phyloP scores from a whole-genome alignment of 2,329 filamentous ascomycete genomes.

The Ophiocordyceps camponoti-leonardi region DNA sequence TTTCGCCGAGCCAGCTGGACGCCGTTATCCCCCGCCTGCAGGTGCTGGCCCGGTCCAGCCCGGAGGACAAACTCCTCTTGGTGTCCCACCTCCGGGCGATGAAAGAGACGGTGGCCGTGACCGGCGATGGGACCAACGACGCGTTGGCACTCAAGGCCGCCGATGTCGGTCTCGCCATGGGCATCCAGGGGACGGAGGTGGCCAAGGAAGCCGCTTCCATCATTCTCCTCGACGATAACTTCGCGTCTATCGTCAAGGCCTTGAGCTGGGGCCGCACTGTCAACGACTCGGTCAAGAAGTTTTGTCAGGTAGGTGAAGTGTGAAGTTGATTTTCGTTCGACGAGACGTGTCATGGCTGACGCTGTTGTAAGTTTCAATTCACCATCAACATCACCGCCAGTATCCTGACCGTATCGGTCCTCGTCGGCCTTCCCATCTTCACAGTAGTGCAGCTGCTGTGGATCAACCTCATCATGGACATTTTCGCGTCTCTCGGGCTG shows the following conservation, averaged over 20 bases:
- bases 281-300: slow-evolving; percentile 47
- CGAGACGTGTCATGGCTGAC: neutral
- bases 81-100: slow-evolving; percentile 47
- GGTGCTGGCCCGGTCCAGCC: slow-evolving; percentile 51
- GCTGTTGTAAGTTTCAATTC: slow-evolving; percentile 31
- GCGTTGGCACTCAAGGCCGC: slow-evolving; percentile 48
- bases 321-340: neutral
- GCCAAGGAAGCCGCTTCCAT: slow-evolving; percentile 50
- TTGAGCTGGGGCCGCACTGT: slow-evolving; percentile 45
- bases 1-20: slow-evolving; percentile 27
- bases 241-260: slow-evolving; percentile 44
- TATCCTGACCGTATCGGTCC: slow-evolving; percentile 43
- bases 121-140: slow-evolving; percentile 50
- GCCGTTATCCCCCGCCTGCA: slow-evolving; percentile 44
- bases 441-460: slow-evolving; percentile 50
- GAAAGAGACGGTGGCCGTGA: slow-evolving; percentile 49
- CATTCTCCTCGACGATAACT: slow-evolving; percentile 49
- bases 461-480: slow-evolving; percentile 56
- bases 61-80: slow-evolving; percentile 50
- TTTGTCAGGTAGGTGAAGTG: slow-evolving; percentile 29
- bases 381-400: slow-evolving; percentile 55
- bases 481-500: slow-evolving; percentile 46
- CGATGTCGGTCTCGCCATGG: slow-evolving; percentile 53
- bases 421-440: slow-evolving; percentile 34
- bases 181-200: slow-evolving; percentile 47